A percentile compares a stretch with the other conserved stretches of the same genome.
Evolutionary conservation across 306 rosid species (phyloP).

Genomic region (Ammopiptanthus mongolicus): DNA sequence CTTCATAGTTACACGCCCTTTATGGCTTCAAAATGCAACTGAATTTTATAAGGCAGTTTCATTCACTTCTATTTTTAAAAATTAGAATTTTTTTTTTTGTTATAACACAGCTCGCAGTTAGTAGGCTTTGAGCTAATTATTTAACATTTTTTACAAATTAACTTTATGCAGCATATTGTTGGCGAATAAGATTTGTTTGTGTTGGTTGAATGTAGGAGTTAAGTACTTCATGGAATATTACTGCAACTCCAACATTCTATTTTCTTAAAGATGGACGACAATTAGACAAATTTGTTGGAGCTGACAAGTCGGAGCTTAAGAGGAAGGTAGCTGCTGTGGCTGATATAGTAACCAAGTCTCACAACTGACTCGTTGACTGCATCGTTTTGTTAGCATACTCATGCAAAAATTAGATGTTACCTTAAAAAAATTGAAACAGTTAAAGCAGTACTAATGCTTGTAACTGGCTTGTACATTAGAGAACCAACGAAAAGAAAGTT

Average conservation of each 20-base stretch:
- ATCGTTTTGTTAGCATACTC: neutral
- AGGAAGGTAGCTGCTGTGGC: slow-evolving; percentile 23
- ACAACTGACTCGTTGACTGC: slow-evolving; percentile 1
- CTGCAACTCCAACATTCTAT: slow-evolving; percentile 70
- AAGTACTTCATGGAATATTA: slow-evolving; percentile 61
- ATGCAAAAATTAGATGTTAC: neutral
- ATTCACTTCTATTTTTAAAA: neutral
- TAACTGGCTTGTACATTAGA: neutral
- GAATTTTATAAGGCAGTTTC: neutral
- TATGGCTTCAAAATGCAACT: neutral
- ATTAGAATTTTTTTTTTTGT: no score
- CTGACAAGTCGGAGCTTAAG: neutral
- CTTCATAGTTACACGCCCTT: neutral
- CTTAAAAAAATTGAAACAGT: neutral
- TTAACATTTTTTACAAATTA: neutral
- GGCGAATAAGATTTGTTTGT: neutral
- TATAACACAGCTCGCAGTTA: neutral
- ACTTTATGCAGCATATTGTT: neutral
- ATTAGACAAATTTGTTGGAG: slow-evolving; percentile 8
- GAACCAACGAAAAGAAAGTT: neutral
- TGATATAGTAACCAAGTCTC: slow-evolving; percentile 13
- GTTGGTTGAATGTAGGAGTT: slow-evolving; percentile 41
- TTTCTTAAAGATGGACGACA: slow-evolving; percentile 58
- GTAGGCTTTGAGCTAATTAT: neutral
- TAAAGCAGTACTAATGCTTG: neutral